Base-by-base conservation (phyloP, 176 grass and related monocot genomes). In the Eleusine coracana region DNA sequence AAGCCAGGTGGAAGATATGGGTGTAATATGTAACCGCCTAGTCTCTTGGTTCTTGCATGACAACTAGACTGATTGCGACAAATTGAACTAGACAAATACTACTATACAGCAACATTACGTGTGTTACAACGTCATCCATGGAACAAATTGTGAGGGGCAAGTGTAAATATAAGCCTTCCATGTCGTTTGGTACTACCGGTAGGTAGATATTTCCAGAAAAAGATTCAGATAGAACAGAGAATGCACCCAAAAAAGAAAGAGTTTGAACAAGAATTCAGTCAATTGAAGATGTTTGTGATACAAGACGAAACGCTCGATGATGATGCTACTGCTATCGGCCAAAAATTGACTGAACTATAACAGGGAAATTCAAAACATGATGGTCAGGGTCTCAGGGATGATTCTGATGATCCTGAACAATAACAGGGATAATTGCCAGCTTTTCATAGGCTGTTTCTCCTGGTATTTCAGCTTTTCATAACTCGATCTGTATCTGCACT, bases 161-260 rank as follows among this genome's bases (percentile, higher is more conserved):
- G 21, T 56, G 17, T 21, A 59, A n/a, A 23, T 5, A 55, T 20
- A 17, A 5, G 5, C 55, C 5, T 59, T 59, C 6, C 55, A 55
- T 55, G 15, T 59, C 55, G 50, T 4, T 13, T 17, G 15, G 14
- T 52, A 52, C 5, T 52, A 52, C 50, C 50, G 17, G 54, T 6
- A 34, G 31, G 31, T 34, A 62, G 59, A 62, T 62, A 62, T 62
- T 62, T 28, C 59, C 59, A 62, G 59, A 62, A 62, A 62, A 62
- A 28, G 10, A 28, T 12, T 25, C 25, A 62, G 23, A 62, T 23
- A 13, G 23, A 61, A 61, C n/a, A 27, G 59, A 61, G 9, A 61
- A 61, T 4, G n/a, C 8, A 8, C 20, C 0, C 16, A 20, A 56
- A 56, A 56, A 55, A 2, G 1, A 25, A 11, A 23, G 8, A 23